A percentile compares a stretch with the other conserved stretches of the same genome.
phyloP scores from a whole-genome alignment of 1,284 basidiomycete species.

The Cutaneotrichosporon sp. region DNA sequence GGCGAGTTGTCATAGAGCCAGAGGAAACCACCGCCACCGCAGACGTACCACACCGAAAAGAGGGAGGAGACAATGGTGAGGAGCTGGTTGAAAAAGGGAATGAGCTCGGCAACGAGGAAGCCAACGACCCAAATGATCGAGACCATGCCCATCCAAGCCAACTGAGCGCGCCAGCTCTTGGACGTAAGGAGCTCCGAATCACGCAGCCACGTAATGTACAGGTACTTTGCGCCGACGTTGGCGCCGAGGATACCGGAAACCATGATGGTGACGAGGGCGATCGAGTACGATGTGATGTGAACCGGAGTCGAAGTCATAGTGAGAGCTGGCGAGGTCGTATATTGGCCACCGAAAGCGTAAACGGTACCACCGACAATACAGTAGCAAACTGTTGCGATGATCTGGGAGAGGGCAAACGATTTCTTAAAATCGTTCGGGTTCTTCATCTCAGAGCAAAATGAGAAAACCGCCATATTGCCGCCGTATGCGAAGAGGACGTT shows the following conservation, averaged over 20 bases:
- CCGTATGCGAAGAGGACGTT: slow-evolving; percentile 48
- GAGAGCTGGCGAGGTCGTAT: slow-evolving; percentile 43
- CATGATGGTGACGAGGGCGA: slow-evolving; percentile 46
- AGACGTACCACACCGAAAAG: slow-evolving; percentile 48
- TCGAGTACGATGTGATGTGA: slow-evolving; percentile 39
- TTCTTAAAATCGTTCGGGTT: slow-evolving; percentile 49
- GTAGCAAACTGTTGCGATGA: slow-evolving; percentile 35
- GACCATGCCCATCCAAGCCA: slow-evolving; percentile 43
- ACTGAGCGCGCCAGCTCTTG: slow-evolving; percentile 34
- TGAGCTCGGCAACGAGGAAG: slow-evolving; percentile 44
- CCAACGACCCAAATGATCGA: slow-evolving; percentile 42
- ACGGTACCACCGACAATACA: slow-evolving; percentile 39
- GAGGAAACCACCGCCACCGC: slow-evolving; percentile 41
- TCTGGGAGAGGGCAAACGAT: slow-evolving; percentile 44
- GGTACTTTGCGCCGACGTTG: slow-evolving; percentile 47
- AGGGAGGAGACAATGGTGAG: slow-evolving; percentile 46
- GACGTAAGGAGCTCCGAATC: slow-evolving; percentile 39
- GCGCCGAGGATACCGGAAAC: slow-evolving; percentile 46
- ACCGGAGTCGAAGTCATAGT: slow-evolving; percentile 41
- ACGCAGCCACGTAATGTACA: slow-evolving; percentile 41
- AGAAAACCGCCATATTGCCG: slow-evolving; percentile 45
- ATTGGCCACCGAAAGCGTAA: slow-evolving; percentile 46
- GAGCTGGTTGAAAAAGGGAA: slow-evolving; percentile 51
- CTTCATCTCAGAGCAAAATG: slow-evolving; percentile 47
- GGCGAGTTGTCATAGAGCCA: slow-evolving; percentile 43